phyloP scores from a whole-genome alignment of 2,329 filamentous ascomycete species.

The Alternaria hordeiaustralica region DNA sequence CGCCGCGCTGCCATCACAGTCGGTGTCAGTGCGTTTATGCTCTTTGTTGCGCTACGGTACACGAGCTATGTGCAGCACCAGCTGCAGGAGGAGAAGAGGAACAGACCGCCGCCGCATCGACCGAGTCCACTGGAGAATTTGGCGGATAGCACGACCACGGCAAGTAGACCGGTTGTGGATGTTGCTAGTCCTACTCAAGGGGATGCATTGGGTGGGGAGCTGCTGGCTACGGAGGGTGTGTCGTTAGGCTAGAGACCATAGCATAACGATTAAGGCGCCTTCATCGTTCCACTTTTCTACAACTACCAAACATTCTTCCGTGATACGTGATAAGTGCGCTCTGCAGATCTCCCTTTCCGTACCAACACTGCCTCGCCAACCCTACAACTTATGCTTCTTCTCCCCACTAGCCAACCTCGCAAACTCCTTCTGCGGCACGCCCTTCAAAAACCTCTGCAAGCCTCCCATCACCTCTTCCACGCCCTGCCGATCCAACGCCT shows the following conservation, averaged over 20 bases:
- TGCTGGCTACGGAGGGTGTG: slow-evolving; percentile 43
- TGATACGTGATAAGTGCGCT: neutral
- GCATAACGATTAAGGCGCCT: neutral
- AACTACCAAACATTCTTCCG: neutral
- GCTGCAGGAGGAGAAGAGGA: slow-evolving; percentile 49
- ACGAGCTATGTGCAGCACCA: slow-evolving; percentile 50
- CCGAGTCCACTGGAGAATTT: slow-evolving; percentile 21
- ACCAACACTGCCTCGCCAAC: neutral
- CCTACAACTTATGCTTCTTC: slow-evolving; percentile 91
- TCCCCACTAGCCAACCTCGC: slow-evolving; percentile 80
- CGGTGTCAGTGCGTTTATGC: slow-evolving; percentile 54
- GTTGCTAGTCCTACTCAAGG: slow-evolving; percentile 10
- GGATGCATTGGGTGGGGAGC: slow-evolving; percentile 38
- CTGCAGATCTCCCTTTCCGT: neutral
- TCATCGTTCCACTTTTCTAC: neutral
- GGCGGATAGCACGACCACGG: neutral
- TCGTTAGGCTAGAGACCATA: slow-evolving; percentile 33
- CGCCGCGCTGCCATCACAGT: slow-evolving; percentile 68
- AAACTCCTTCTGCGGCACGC: slow-evolving; percentile 89
- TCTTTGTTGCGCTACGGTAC: slow-evolving; percentile 51
- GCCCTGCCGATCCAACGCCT: slow-evolving; percentile 76
- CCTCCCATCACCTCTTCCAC: slow-evolving; percentile 86
- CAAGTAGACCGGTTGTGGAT: slow-evolving; percentile 4
- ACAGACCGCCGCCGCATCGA: slow-evolving; percentile 27
- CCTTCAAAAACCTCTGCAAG: slow-evolving; percentile 77